phyloP scores from a whole-genome alignment of 2,329 filamentous ascomycete genomes.

The Aspergillus terreus region DNA sequence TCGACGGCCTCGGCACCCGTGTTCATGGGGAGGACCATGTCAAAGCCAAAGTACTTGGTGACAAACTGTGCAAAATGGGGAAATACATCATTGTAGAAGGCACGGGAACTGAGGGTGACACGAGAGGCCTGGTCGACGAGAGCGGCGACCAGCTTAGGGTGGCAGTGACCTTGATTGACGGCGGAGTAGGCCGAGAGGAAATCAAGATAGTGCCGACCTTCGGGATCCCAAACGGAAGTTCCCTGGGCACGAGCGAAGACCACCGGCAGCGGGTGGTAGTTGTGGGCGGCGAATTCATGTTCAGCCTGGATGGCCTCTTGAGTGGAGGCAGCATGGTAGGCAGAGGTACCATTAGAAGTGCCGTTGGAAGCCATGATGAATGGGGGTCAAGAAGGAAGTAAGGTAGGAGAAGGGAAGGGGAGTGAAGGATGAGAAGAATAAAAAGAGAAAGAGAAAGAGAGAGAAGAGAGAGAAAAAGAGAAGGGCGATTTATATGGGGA shows the following conservation, averaged over 20 bases:
- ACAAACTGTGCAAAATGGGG: slow-evolving; percentile 93
- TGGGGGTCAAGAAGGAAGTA: slow-evolving; percentile 9
- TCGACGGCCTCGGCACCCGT: slow-evolving; percentile 95
- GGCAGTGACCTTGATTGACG: slow-evolving; percentile 97
- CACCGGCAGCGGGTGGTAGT: slow-evolving; percentile 95
- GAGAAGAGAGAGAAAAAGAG: slow-evolving; percentile 3
- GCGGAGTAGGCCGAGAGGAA: slow-evolving; percentile 98
- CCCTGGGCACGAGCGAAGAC: slow-evolving; percentile 85
- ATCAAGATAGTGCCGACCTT: slow-evolving; percentile 92
- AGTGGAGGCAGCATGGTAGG: slow-evolving; percentile 74
- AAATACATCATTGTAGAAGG: slow-evolving; percentile 98
- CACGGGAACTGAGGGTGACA: slow-evolving; percentile 86
- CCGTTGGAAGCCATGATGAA: slow-evolving; percentile 20
- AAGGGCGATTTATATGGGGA: neutral
- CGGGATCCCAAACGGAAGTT: slow-evolving; percentile 92
- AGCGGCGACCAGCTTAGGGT: slow-evolving; percentile 90
- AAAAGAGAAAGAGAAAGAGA: slow-evolving; percentile 13
- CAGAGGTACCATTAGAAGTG: slow-evolving; percentile 38
- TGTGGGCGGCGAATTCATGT: slow-evolving; percentile 86
- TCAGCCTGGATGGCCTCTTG: slow-evolving; percentile 75
- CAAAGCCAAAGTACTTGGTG: slow-evolving; percentile 83
- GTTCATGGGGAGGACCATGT: slow-evolving; percentile 98
- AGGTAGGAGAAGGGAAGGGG: neutral
- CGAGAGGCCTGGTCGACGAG: slow-evolving; percentile 84
- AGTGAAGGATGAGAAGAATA: neutral